Conservation (phyloP, 129 eudicot genomes). For the Silybum marianum region DNA sequence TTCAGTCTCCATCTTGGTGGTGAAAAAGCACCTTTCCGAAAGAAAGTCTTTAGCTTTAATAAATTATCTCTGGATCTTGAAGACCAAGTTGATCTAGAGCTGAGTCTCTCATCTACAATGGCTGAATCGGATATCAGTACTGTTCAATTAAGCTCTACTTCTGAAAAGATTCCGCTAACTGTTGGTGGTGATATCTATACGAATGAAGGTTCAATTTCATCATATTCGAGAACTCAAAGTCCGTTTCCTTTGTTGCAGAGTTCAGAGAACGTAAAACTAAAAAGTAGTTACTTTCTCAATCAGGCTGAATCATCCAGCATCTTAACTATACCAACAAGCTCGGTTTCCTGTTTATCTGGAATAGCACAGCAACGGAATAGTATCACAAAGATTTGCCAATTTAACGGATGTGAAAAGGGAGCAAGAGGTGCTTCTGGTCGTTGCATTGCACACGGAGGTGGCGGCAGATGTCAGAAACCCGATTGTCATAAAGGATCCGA, state of each 20-base stretch:
- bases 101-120: conserved; percentile 59
- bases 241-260: too few species aligned
- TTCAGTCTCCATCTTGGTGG: conserved; percentile 65
- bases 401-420: too few species aligned
- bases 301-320: too few species aligned
- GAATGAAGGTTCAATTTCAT: too few species aligned
- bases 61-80: conserved; percentile 26
- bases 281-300: too few species aligned
- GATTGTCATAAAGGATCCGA: conserved; percentile 83
- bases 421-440: conserved; percentile 27
- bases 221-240: too few species aligned
- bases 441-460: conserved; percentile 84
- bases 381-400: conserved; percentile 5
- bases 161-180: too few species aligned
- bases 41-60: conserved; percentile 44
- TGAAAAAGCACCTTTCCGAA: conserved; percentile 5
- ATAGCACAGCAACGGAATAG: conserved; percentile 44
- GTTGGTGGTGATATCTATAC: too few species aligned
- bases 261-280: too few species aligned
- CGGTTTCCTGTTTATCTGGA: conserved; percentile 79
- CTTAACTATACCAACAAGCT: conserved; percentile 33
- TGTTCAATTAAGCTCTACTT: too few species aligned
- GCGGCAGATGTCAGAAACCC: conserved; percentile 71
- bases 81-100: conserved; percentile 52
- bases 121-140: too few species aligned